Percentiles rank a stretch among this genome's conserved stretches.
These are phyloP conservation scores for Candida namnaoensis DNA, from an alignment of 805 yeast genomes.

Conservation along the genomic window DNA sequence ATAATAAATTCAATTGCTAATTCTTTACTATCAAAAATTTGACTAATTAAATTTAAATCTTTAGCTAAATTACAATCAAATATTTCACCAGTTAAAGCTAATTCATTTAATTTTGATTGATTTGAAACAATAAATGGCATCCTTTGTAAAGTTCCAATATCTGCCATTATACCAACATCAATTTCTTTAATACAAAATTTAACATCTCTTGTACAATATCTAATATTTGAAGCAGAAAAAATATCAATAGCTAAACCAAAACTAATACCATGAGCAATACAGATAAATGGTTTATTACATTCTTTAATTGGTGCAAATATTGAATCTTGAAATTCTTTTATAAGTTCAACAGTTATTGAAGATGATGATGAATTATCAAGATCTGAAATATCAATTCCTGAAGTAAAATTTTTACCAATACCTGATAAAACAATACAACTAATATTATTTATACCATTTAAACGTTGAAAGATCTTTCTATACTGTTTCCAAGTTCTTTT, in stretches of 20 bases:
- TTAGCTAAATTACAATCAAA: constrained; percentile 49
- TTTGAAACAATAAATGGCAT: constrained; percentile 46
- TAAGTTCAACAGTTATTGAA: no score
- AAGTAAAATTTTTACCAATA: constrained; percentile 44
- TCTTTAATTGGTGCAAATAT: constrained; percentile 36
- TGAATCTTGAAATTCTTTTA: constrained; percentile 50
- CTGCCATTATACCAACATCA: constrained; percentile 68
- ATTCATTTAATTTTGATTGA: constrained; percentile 47
- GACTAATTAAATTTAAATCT: constrained; percentile 45
- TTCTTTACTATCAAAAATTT: constrained; percentile 35
- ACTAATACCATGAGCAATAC: constrained; percentile 53
- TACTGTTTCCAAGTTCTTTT: constrained; percentile 46
- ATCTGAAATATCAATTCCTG: constrained; percentile 61
- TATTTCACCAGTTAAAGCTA: constrained; percentile 52
- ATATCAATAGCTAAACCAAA: constrained; percentile 68
- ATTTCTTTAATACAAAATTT: constrained; percentile 59
- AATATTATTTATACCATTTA: constrained; percentile 36
- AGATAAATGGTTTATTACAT: constrained; percentile 54
- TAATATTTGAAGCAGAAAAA: constrained; percentile 46
- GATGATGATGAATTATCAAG: no score
- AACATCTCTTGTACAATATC: constrained; percentile 45
- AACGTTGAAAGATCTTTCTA: constrained; percentile 32
- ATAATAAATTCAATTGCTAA: constrained; percentile 42
- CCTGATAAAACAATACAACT: constrained; percentile 52
- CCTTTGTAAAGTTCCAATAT: constrained; percentile 70